Evolutionary conservation across 345 rosid species (phyloP).

Genomic region (Jatropha curcas): DNA sequence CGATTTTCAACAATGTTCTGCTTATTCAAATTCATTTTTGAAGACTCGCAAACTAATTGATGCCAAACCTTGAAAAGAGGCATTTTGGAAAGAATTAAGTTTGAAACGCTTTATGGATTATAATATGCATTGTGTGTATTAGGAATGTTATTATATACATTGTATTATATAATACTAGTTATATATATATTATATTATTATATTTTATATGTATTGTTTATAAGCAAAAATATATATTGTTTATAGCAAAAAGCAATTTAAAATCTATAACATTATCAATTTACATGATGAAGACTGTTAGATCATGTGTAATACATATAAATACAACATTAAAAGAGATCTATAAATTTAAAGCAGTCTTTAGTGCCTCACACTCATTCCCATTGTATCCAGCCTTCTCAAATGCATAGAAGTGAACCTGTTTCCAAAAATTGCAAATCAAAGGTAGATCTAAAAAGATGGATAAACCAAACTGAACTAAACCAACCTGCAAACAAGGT

Average conservation of each 20-base stretch:
- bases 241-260: not conserved
- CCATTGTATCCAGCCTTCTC: too few relatives aligned
- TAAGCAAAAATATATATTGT: not conserved
- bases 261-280: too few relatives aligned
- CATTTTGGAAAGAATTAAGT: not conserved
- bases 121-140: too few relatives aligned
- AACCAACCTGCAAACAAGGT: not conserved
- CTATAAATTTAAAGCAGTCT: not conserved
- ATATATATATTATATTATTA: too few relatives aligned
- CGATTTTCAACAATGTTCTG: too few relatives aligned
- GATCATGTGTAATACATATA: not conserved
- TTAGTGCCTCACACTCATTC: not conserved
- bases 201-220: not conserved
- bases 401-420: not conserved
- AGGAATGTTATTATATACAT: too few relatives aligned
- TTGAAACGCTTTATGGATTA: too few relatives aligned
- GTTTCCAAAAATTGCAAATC: not conserved
- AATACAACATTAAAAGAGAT: not conserved
- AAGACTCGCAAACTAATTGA: not conserved
- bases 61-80: not conserved
- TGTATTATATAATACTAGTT: too few relatives aligned
- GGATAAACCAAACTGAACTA: not conserved
- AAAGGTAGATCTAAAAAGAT: not conserved
- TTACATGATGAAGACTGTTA: not conserved
- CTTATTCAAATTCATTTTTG: too few relatives aligned